Evolutionary conservation across 2,329 filamentous ascomycete species (phyloP).

Genomic region (Colletotrichum australisinense): DNA sequence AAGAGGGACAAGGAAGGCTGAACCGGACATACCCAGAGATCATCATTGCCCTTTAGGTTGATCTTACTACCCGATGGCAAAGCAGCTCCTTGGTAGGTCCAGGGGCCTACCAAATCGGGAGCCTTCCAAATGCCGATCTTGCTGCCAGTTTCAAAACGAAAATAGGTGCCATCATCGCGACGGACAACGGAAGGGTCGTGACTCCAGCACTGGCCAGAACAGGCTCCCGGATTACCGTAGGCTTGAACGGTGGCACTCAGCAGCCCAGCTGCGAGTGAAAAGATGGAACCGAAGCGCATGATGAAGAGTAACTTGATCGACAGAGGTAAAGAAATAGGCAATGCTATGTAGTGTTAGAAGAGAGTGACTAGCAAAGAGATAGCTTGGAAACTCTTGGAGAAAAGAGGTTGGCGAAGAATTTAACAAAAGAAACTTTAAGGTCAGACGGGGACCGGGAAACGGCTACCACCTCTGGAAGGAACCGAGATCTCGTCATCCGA

Average conservation of each 20-base stretch:
- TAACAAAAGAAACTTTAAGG: background rate
- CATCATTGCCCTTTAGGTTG: constrained; percentile 51
- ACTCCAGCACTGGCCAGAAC: constrained; percentile 49
- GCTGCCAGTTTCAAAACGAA: constrained; percentile 55
- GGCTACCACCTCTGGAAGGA: background rate
- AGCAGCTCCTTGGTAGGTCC: constrained; percentile 55
- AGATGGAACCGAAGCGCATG: constrained; percentile 27
- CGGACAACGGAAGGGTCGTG: constrained; percentile 54
- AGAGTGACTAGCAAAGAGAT: background rate
- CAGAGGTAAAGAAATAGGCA: background rate
- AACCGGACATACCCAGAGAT: constrained; percentile 52
- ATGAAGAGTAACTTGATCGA: background rate
- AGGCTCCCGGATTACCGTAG: constrained; percentile 48
- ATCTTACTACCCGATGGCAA: constrained; percentile 52
- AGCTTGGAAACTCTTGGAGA: background rate
- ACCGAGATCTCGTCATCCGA: constrained; percentile 4
- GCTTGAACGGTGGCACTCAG: constrained; percentile 21
- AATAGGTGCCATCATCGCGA: constrained; percentile 54
- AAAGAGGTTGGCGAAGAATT: background rate
- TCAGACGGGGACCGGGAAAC: background rate
- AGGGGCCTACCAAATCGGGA: constrained; percentile 51
- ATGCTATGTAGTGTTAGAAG: background rate
- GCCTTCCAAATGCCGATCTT: constrained; percentile 53
- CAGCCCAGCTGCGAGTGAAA: constrained; percentile 25
- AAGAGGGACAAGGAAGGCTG: too few species aligned